Conservation (phyloP, 2,329 filamentous ascomycete genomes). For the Venturia aucupariae region DNA sequence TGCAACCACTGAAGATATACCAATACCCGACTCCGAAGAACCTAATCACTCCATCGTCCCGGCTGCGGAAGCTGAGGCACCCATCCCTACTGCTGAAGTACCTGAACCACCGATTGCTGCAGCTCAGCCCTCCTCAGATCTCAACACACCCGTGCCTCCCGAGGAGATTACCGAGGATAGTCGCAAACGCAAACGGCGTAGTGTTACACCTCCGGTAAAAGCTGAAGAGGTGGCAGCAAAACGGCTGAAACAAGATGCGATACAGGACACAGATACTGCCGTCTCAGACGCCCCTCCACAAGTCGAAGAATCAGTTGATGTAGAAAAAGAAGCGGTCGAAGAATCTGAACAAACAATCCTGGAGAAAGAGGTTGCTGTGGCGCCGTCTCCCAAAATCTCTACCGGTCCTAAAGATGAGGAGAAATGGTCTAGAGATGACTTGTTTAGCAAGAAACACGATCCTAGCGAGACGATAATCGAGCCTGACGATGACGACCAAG, state of each 20-base stretch:
- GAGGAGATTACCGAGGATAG: constrained; percentile 23
- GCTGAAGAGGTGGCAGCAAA: constrained; percentile 32
- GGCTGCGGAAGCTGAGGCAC: background rate
- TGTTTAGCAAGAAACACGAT: constrained; percentile 5
- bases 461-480: background rate
- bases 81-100: background rate
- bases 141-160: background rate
- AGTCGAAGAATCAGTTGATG: constrained; percentile 24
- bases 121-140: background rate
- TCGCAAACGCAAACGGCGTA: constrained; percentile 34
- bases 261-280: constrained; percentile 19
- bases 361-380: background rate
- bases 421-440: background rate
- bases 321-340: constrained; percentile 8
- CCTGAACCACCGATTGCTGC: background rate
- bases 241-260: constrained; percentile 32
- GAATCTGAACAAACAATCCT: background rate
- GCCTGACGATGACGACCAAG: background rate
- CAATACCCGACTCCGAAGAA: background rate
- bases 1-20: background rate
- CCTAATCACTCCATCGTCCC: background rate
- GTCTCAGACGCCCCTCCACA: constrained; percentile 15
- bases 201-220: constrained; percentile 28
- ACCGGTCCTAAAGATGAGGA: background rate
- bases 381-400: background rate